Base-by-base conservation (phyloP, 805 yeast species). In the Candida xiaguanensis region DNA sequence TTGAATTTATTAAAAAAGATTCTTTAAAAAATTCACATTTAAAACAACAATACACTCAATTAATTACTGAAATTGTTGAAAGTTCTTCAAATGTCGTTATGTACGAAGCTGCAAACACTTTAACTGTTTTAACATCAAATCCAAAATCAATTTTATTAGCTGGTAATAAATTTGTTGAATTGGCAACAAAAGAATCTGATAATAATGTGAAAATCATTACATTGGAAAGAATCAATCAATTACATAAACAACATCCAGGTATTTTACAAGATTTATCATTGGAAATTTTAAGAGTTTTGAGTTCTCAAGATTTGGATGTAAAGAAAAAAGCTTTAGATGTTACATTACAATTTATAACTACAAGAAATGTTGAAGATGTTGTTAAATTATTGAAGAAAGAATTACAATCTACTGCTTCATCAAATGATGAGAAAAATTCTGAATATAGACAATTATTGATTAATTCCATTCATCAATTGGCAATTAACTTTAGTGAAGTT, bases 171-270 rank as follows among this genome's bases (percentile, higher is more conserved):
- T 84, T 88, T 54, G 80, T 91, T 45, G 95, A 87, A 42, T 73
- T 93, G 51, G 95, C 96, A 24, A 81, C 82, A 50, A 86, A 84
- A 57, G 98, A 89, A 58, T 75, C 95, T n/a, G 98, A 93, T 63
- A 90, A 86, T 67, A 93, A 90, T 56, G 90, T 91, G 52, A 95
- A 95, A 64, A 75, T 93, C 48, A 90, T 91, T 54, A 93, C 95
- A 15, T 73, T 93, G 55, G 93, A 88, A 56, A 79, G 95, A 61
- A 81, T 93, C 44, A 77, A 77, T 51, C 88, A 83, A 39, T 77
- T 93, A 38, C 83, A 86, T 55, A 67, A 69, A 45, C 75, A 74
- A 45, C 78, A 82, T 56, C 91, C 93, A 16, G 96, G 96, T 38
- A 72, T 85, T 34, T 73, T 91, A 49, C 90, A 86, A 56, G 95